Evolutionary conservation across 2,329 filamentous ascomycete species (phyloP), one percentile per base, ranked within the genome.

Genomic region (Mariannaea sp.): DNA sequence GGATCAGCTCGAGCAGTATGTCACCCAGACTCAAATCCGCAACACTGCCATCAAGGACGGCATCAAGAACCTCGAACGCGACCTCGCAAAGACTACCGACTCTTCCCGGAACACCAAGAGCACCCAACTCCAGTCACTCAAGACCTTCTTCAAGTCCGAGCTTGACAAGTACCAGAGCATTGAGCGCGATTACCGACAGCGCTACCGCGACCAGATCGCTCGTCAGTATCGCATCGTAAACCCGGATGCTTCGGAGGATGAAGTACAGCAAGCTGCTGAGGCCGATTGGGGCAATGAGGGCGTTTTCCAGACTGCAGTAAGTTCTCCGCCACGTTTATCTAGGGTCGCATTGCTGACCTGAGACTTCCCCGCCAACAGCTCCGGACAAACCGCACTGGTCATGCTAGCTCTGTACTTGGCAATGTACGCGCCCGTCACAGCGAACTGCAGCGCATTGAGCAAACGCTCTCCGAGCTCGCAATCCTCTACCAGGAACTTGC

Each of bases 141-240:
- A 88, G 78, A 80, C 79, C 57, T 84, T 85, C 50, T 92, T 92
- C 74, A 84, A 86, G 75, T 81, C 81, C 58, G 85, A 89, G 70
- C 78, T 92, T 58, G 80, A 86, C 68, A 82, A 82, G 63, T 92
- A 89, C 71, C 80, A 87, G 68, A 76, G 81, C 62, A 86, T 90
- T 68, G 90, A 94, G 77, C 77, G 81, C 54, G 79, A 81, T 39
- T 92, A 90, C 76, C 81, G 83, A 67, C 79, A 83, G 68, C 79
- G 85, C 59, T 91, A 91, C 71, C 82, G 86, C 56, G 87, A 92
- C 59, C 88, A 91, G 71, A 90, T 93, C 68, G 84, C 84, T 53
- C 82, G 90, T 65, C 90, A 94, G 73, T 92, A 90, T 73, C 80
- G 84, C 51, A 92, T 93, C 68, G 88, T 91, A 61, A 90, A 92